Evolutionary conservation across 2,329 filamentous ascomycete genomes (phyloP), one percentile per base, ranked within the genome.

Genomic region (Monosporascus sp.): DNA sequence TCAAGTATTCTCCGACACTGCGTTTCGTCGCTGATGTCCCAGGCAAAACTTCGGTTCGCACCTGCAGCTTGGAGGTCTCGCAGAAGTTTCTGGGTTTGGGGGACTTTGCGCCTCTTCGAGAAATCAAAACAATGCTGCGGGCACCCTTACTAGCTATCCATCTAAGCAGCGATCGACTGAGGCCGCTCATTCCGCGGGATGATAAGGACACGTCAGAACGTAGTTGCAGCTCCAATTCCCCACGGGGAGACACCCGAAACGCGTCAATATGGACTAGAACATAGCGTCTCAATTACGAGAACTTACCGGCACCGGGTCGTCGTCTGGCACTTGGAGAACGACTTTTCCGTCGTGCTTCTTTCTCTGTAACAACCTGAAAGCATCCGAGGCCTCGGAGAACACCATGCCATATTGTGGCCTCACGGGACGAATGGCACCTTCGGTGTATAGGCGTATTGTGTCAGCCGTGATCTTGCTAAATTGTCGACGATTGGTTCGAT

Each of bases 91-190:
- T 66, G 53, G 50, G 65, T 37, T 53, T 69, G 25, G 57, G 59
- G 61, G 47, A 57, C 56, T 54, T 61, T 62, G 54, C 61, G 0
- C 62, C 61, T 5, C 61, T 63, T 43, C 62, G 59, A 15, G 62
- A 65, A n/a, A 57, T 56, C 9, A 71, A 49, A 6, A 69, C 60
- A 14, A 72, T 49, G 54, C 71, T 62, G 37, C 61, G 63, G 5
- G 69, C 70, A 9, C 70, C 70, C 5, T 59, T 62, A 5, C 60
- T 55, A 8, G 63, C 65, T 57, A 72, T 62, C 67, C 67, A 70
- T 9, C 52, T 55, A n/a, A 65, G 54, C 46, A 70, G 58, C 3
- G 57, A 58, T 17, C 62, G 60, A 31, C 67, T 67, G 31, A 71
- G 57, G 47, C 68, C 69, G 27, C 67, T 67, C 8, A 66, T 60